A percentile compares a stretch with the other conserved stretches of the same genome.
Conservation (phyloP, 1,284 basidiomycete genomes). For the Pulveroboletus sp. region DNA sequence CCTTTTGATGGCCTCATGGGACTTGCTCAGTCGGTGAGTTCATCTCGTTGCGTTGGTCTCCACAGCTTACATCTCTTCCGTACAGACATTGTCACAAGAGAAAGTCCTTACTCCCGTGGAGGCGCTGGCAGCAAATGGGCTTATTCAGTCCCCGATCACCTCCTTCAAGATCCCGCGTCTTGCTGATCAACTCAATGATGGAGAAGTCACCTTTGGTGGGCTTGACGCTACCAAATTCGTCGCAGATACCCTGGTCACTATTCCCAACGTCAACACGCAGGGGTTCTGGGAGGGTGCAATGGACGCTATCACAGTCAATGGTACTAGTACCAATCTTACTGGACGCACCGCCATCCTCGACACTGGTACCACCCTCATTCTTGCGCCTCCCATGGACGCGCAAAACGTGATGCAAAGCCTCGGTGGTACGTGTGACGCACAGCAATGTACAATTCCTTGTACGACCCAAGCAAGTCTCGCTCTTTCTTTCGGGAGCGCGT, state of each 20-base stretch:
- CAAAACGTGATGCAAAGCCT: conserved; percentile 57
- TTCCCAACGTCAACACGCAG: conserved; percentile 58
- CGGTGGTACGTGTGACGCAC: conserved; percentile 59
- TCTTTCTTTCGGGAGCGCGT: conserved; percentile 63
- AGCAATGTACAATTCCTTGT: conserved; percentile 82
- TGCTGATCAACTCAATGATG: conserved; percentile 73
- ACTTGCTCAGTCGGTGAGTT: conserved; percentile 67
- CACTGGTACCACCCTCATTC: conserved; percentile 74
- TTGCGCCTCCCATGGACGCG: conserved; percentile 63
- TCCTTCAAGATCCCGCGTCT: conserved; percentile 82
- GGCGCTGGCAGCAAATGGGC: conserved; percentile 59
- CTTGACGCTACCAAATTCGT: conserved; percentile 75
- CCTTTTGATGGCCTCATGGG: conserved; percentile 87
- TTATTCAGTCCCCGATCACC: conserved; percentile 69
- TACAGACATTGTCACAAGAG: conserved; percentile 65
- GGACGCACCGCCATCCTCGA: conserved; percentile 77
- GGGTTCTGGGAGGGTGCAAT: conserved; percentile 83
- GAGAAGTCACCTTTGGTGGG: conserved; percentile 80
- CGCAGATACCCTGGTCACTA: conserved; percentile 50
- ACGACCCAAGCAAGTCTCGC: conserved; percentile 64
- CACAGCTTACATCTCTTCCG: not conserved
- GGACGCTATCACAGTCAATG: conserved; percentile 59
- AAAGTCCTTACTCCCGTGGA: conserved; percentile 73
- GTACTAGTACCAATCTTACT: conserved; percentile 50
- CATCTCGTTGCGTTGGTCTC: not conserved